Conservation (phyloP, 495 filamentous ascomycete genomes). For the Pseudomonodictys pantanalensis region DNA sequence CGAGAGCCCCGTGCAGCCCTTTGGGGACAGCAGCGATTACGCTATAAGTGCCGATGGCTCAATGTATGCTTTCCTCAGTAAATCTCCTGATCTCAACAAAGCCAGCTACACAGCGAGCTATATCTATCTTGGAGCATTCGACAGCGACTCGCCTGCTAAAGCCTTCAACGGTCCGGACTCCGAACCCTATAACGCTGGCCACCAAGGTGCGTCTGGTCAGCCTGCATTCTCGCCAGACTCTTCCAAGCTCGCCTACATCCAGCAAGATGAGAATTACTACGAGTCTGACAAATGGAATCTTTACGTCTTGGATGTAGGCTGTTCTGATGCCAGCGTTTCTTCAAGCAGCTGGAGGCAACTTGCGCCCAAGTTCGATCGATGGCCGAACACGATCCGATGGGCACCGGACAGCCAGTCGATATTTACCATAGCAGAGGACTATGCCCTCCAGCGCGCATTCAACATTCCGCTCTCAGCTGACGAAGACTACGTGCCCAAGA, state of each 20-base stretch:
- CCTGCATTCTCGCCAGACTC: slow-evolving; percentile 76
- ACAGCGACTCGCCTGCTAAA: slow-evolving; percentile 20
- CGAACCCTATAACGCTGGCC: slow-evolving; percentile 40
- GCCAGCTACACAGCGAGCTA: slow-evolving; percentile 79
- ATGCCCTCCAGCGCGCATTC: slow-evolving; percentile 23
- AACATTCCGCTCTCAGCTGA: slow-evolving; percentile 7
- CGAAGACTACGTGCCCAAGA: neutral
- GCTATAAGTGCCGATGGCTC: slow-evolving; percentile 52
- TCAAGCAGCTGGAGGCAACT: slow-evolving; percentile 18
- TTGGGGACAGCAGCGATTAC: slow-evolving; percentile 57
- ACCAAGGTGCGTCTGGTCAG: slow-evolving; percentile 62
- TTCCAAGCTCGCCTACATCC: slow-evolving; percentile 67
- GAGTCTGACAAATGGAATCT: slow-evolving; percentile 83
- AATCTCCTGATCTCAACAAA: slow-evolving; percentile 71
- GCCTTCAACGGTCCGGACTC: slow-evolving; percentile 47
- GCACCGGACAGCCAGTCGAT: slow-evolving; percentile 30
- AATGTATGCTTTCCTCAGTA: slow-evolving; percentile 71
- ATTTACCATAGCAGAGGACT: slow-evolving; percentile 37
- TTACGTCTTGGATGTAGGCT: slow-evolving; percentile 47
- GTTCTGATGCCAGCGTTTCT: neutral
- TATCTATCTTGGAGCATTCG: slow-evolving; percentile 67
- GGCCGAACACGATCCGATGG: slow-evolving; percentile 27
- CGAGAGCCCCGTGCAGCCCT: slow-evolving; percentile 54
- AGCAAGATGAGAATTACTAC: slow-evolving; percentile 63
- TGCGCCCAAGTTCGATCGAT: slow-evolving; percentile 26